Base-by-base conservation (phyloP, 2,329 filamentous ascomycete genomes). In the Chaetomium strumarium region DNA sequence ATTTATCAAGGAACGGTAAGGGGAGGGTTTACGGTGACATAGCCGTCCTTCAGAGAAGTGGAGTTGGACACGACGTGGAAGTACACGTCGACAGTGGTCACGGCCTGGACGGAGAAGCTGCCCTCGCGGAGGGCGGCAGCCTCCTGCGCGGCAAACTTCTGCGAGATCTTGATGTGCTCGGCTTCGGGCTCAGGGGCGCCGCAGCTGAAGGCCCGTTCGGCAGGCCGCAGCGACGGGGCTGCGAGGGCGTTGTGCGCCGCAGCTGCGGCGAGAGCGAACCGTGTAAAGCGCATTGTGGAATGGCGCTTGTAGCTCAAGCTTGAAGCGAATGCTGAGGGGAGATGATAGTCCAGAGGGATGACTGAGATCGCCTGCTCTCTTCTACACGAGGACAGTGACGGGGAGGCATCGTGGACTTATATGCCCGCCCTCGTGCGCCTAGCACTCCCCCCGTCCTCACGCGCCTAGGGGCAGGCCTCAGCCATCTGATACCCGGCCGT, bases 21-120 rank as follows among this genome's bases (percentile, higher is more conserved):
- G 2, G 29, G 10, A 20, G 17, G 11, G 5, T 24, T 55, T 62
- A 72, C 70, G 1, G 64, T 67, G 29, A 72, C 47, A 46, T 71
- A 72, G 16, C 70, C 70, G 33, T 62, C 70, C 46, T 55, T 60
- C 33, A 63, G 52, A 7, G 64, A 50, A 13, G 60, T 62, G 8
- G 64, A 63, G 8, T 52, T 44, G 36, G 63, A 61, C 14, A 69
- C 55, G 16, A 69, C 63, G 53, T 69, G 67, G 59, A 69, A 67
- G 60, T 69, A 68, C 37, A 60, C 57, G 43, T 68, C 63, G 30
- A 69, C 55, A 47, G 62, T 66, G 51, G 65, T 55, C 37, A 56
- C 56, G 37, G 62, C 63, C 37, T 52, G 52, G 33, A 56, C 54
- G 13, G 58, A 53, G 36, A 60, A 37, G 52, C 59, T 59, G 33